Evolutionary conservation across 495 filamentous ascomycete species (phyloP).

Genomic region (Polyplosphaeria fusca): DNA sequence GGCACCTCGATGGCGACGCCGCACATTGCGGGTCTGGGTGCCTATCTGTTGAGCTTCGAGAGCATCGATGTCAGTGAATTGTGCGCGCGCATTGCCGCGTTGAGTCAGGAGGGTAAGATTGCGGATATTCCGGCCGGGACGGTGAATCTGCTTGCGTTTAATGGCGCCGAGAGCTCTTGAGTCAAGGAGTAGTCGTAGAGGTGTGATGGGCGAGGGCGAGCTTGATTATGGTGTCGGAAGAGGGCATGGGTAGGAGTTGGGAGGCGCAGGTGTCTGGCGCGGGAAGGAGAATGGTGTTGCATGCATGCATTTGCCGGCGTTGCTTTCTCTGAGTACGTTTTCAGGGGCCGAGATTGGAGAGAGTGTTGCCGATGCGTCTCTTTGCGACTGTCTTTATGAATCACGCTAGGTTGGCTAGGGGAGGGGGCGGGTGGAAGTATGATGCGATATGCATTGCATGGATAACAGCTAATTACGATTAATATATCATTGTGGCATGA

Average conservation of each 20-base stretch:
- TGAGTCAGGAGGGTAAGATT: constrained; percentile 17
- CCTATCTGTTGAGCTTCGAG: constrained; percentile 24
- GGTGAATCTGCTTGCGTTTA: constrained; percentile 21
- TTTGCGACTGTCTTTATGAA: neutral
- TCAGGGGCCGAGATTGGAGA: neutral
- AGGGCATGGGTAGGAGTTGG: too few relatives aligned
- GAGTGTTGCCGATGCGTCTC: too few relatives aligned
- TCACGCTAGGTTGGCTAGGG: too few relatives aligned
- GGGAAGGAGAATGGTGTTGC: neutral
- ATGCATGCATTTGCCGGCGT: neutral
- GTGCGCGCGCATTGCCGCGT: constrained; percentile 20
- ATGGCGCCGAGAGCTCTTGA: constrained; percentile 5
- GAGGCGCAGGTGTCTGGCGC: neutral
- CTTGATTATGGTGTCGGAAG: too few relatives aligned
- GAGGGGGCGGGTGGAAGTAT: too few relatives aligned
- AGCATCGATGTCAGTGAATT: constrained; percentile 1
- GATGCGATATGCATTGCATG: too few relatives aligned
- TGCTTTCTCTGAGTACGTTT: neutral
- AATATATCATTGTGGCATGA: too few relatives aligned
- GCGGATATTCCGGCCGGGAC: constrained; percentile 16
- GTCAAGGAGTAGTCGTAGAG: too few relatives aligned
- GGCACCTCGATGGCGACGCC: constrained; percentile 64
- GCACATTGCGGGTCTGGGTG: constrained; percentile 57
- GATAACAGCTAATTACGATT: too few relatives aligned
- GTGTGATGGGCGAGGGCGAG: too few relatives aligned